A percentile compares a stretch with the other conserved stretches of the same genome.
These are phyloP conservation scores for Volvox reticuliferus DNA, from an alignment of 139 green algal species.

Conservation along the genomic window DNA sequence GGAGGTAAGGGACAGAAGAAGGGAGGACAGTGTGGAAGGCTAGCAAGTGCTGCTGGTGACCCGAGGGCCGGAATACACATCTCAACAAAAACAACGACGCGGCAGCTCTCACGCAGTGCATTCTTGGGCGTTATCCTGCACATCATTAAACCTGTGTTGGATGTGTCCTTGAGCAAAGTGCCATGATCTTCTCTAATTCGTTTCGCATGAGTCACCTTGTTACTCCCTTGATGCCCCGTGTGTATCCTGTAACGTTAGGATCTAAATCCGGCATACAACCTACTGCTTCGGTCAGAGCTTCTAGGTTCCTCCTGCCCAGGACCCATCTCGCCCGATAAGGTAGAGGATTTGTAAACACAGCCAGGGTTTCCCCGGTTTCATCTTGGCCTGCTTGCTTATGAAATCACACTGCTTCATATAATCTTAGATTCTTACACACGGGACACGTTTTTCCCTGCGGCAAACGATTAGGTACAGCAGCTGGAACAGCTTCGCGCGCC, in stretches of 20 bases:
- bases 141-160: too few species aligned
- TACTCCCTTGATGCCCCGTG: too few species aligned
- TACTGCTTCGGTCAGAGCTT: conserved; percentile 81
- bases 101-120: background rate
- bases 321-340: conserved; percentile 73
- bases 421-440: too few species aligned
- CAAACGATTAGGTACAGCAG: conserved; percentile 44
- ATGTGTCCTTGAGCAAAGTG: too few species aligned
- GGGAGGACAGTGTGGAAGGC: background rate
- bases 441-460: too few species aligned
- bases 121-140: background rate
- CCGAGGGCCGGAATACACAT: background rate
- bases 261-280: conserved; percentile 82
- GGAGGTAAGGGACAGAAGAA: conserved; percentile 54
- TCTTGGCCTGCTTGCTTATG: too few species aligned
- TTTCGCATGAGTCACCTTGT: too few species aligned
- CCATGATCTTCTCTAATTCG: too few species aligned
- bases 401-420: too few species aligned
- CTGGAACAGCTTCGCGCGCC: conserved; percentile 62
- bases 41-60: background rate
- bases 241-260: conserved; percentile 57
- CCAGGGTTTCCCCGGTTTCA: background rate
- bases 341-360: background rate
- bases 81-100: background rate
- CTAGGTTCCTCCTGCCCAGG: conserved; percentile 69